These are phyloP conservation scores for Skeletonema costatum DNA, from an alignment of 108 stramenopile species.

Conservation along the genomic window DNA sequence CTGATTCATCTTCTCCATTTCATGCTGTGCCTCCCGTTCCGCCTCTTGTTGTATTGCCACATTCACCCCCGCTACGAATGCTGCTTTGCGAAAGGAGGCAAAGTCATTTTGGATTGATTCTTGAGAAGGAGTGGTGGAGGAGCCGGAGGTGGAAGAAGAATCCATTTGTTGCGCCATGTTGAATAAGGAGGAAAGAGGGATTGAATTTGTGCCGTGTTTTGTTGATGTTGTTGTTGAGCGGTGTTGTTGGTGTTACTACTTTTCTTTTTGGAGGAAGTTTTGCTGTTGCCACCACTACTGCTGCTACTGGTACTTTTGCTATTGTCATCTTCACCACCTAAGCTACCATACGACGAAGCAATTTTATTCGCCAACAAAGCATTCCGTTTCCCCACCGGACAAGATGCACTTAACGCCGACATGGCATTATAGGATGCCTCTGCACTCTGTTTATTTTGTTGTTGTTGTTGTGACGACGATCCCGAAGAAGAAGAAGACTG, in stretches of 20 bases:
- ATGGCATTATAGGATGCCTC: not conserved
- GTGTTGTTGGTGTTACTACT: not conserved
- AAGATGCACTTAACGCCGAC: not conserved
- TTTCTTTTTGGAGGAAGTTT: not conserved
- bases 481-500: not conserved
- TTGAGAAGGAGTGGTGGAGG: not conserved
- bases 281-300: not conserved
- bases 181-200: not conserved
- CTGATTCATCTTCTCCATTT: not conserved
- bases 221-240: not conserved
- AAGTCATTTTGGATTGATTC: constrained; percentile 10
- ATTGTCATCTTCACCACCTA: not conserved
- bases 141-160: not conserved
- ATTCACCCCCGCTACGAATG: constrained; percentile 27
- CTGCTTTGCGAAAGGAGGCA: constrained; percentile 14
- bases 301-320: not conserved
- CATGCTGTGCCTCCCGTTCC: not conserved
- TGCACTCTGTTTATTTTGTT: not conserved
- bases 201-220: not conserved
- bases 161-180: constrained; percentile 1
- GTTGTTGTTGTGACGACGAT: not conserved
- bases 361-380: not conserved
- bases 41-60: constrained; percentile 25
- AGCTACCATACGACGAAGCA: not conserved
- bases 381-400: not conserved